phyloP scores from a whole-genome alignment of 2,329 filamentous ascomycete species.

The Ophiognomonia clavigignenti-juglandacearum region DNA sequence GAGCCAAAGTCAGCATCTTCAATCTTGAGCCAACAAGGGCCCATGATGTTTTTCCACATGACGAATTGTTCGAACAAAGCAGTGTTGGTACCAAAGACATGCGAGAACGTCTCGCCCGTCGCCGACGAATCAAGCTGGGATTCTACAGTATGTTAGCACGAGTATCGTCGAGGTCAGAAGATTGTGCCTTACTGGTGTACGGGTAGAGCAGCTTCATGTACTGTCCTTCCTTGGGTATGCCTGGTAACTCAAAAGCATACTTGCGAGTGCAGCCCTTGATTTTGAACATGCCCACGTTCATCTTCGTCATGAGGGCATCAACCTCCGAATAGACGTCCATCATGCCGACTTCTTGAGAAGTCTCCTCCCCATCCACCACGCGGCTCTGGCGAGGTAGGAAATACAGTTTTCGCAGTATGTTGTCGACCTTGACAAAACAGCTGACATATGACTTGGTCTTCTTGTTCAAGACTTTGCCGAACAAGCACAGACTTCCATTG shows the following conservation, averaged over 20 bases:
- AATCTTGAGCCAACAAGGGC: conserved; percentile 94
- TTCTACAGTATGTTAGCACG: conserved; percentile 37
- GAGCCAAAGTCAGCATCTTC: conserved; percentile 76
- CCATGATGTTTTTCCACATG: conserved; percentile 98
- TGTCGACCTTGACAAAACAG: conserved; percentile 94
- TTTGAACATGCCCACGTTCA: conserved; percentile 85
- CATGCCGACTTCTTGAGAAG: conserved; percentile 77
- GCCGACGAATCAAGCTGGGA: conserved; percentile 64
- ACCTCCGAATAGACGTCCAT: conserved; percentile 87
- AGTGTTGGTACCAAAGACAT: conserved; percentile 90
- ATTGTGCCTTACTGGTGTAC: conserved; percentile 62
- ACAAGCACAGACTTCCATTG: conserved; percentile 85
- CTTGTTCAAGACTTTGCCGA: conserved; percentile 94
- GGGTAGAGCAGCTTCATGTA: conserved; percentile 97
- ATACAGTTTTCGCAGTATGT: conserved; percentile 85
- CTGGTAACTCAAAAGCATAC: conserved; percentile 89
- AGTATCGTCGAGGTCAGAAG: not conserved
- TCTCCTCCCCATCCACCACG: conserved; percentile 56
- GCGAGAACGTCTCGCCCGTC: conserved; percentile 84
- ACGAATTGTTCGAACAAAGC: conserved; percentile 97
- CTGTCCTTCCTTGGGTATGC: conserved; percentile 80
- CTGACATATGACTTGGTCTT: conserved; percentile 74
- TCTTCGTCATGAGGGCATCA: conserved; percentile 78
- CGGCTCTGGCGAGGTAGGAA: conserved; percentile 76
- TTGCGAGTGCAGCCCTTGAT: conserved; percentile 87